phyloP scores from a whole-genome alignment of 257 asterid species.

The Solanum bulbocastanum region DNA sequence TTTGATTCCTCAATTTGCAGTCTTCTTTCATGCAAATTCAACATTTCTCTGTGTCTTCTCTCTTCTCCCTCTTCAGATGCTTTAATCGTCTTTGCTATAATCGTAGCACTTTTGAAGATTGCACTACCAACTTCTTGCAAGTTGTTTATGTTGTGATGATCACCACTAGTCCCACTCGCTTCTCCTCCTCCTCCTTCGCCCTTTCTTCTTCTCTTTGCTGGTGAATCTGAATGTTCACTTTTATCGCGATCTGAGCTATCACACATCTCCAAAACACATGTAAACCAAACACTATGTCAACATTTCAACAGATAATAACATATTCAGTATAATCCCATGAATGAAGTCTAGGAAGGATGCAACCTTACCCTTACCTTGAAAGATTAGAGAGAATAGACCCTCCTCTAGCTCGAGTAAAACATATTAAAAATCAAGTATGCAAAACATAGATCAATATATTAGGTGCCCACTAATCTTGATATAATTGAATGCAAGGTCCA shows the following conservation, averaged over 20 bases:
- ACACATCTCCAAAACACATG: constrained; percentile 2
- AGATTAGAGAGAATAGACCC: background rate
- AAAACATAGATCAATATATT: background rate
- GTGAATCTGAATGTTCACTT: constrained; percentile 51
- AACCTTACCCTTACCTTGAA: background rate
- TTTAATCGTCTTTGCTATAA: constrained; percentile 65
- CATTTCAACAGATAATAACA: background rate
- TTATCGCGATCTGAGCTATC: constrained; percentile 28
- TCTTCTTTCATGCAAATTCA: constrained; percentile 61
- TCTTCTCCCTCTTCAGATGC: constrained; percentile 69
- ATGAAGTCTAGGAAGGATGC: background rate
- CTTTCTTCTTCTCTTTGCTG: constrained; percentile 56
- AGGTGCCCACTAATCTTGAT: background rate
- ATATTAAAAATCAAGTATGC: background rate
- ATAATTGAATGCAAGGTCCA: background rate
- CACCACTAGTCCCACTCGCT: constrained; percentile 4
- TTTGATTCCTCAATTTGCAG: constrained; percentile 69
- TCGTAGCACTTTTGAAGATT: constrained; percentile 49
- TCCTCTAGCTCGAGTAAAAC: background rate
- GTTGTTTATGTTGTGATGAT: background rate
- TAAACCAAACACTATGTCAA: background rate
- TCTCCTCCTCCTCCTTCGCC: constrained; percentile 3
- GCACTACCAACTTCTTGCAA: constrained; percentile 34
- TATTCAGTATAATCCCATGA: too few relatives aligned
- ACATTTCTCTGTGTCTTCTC: constrained; percentile 53